These are phyloP conservation scores for Cynanchum wilfordii DNA, from an alignment of 257 asterid species.

Conservation along the genomic window DNA sequence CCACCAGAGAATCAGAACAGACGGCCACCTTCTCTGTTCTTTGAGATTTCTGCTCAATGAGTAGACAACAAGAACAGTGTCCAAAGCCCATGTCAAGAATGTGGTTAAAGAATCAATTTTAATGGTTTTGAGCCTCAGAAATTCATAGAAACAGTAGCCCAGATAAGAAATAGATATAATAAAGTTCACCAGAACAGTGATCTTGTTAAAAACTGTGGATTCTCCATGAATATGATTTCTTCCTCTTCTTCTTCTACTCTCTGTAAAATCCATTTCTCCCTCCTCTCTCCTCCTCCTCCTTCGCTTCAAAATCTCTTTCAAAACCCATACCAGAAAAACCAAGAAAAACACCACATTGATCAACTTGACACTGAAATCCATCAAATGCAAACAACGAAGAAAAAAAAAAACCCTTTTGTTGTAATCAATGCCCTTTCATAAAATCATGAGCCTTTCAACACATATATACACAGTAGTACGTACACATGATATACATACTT, in stretches of 20 bases:
- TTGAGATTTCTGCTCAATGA: constrained; percentile 21
- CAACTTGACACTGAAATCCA: constrained; percentile 43
- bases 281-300: constrained; percentile 24
- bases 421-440: constrained; percentile 6
- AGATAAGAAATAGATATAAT: constrained; percentile 33
- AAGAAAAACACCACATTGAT: constrained; percentile 44
- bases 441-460: neutral
- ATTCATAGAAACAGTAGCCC: constrained; percentile 37
- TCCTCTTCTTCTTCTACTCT: constrained; percentile 2
- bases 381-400: constrained; percentile 5
- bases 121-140: constrained; percentile 24
- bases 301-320: constrained; percentile 31
- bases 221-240: neutral
- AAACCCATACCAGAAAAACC: constrained; percentile 40
- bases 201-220: constrained; percentile 28
- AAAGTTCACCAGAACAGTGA: constrained; percentile 39
- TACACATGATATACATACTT: neutral
- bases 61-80: constrained; percentile 36
- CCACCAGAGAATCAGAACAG: constrained; percentile 68
- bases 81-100: constrained; percentile 48
- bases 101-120: constrained; percentile 26
- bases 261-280: constrained; percentile 8
- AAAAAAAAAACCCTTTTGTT: neutral
- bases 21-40: constrained; percentile 50
- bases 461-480: too few relatives aligned